A percentile compares a stretch with the other conserved stretches of the same genome.
Evolutionary conservation across 345 rosid species (phyloP).

Genomic region (Limnanthes douglasii): DNA sequence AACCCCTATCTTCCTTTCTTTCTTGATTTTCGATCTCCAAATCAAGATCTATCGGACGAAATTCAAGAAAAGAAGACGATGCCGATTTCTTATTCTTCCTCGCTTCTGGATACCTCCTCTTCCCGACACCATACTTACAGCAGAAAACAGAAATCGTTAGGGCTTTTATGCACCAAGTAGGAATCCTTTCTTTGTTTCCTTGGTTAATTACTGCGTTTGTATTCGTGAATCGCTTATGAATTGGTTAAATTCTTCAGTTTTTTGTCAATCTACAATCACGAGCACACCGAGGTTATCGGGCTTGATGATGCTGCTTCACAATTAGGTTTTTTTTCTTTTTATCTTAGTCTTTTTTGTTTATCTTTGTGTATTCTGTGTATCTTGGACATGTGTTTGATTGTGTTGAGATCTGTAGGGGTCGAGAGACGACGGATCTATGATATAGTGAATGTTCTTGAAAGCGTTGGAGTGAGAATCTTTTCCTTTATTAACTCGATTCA

Average conservation of each 20-base stretch:
- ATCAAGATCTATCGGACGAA: no score
- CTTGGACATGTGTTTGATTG: background rate
- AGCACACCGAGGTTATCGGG: conserved; percentile 49
- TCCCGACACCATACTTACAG: conserved; percentile 47
- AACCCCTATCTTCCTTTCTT: no score
- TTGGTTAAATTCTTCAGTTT: conserved; percentile 25
- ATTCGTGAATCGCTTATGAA: background rate
- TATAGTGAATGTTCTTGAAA: conserved; percentile 76
- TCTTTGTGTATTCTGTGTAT: background rate
- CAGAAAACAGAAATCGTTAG: conserved; percentile 82
- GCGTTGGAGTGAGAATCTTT: conserved; percentile 55
- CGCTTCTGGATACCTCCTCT: conserved; percentile 29
- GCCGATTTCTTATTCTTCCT: conserved; percentile 11
- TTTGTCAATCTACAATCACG: conserved; percentile 53
- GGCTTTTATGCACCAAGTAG: conserved; percentile 82
- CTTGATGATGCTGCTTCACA: conserved; percentile 69
- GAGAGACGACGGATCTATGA: conserved; percentile 86
- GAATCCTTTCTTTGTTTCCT: background rate
- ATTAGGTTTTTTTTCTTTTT: conserved; percentile 30
- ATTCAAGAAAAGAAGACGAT: conserved; percentile 6
- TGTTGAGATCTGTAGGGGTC: conserved; percentile 30
- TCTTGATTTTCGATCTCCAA: no score
- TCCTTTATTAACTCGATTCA: background rate
- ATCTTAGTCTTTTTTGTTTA: background rate
- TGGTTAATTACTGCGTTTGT: no score